These are phyloP conservation scores for Crucibulum cyathiforme DNA, from an alignment of 1,284 basidiomycete genomes.

Conservation along the genomic window DNA sequence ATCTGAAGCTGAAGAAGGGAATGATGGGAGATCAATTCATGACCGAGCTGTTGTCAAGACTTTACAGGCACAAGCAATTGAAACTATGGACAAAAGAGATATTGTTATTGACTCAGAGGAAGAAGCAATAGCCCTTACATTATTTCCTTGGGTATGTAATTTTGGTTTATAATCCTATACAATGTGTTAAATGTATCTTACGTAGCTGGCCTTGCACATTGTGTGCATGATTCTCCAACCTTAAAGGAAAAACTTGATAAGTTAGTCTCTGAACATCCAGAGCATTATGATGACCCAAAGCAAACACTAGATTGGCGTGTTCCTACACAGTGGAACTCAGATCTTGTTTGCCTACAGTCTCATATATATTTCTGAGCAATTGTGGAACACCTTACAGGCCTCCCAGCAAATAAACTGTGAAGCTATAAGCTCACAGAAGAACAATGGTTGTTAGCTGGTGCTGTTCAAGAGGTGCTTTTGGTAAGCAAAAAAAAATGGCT, in stretches of 20 bases:
- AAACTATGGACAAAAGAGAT: neutral
- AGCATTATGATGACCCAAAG: conserved; percentile 1
- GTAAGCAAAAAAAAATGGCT: neutral
- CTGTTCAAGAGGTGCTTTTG: neutral
- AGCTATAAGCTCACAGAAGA: neutral
- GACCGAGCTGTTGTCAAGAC: too few relatives aligned
- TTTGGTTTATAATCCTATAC: neutral
- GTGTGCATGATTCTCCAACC: conserved; percentile 15
- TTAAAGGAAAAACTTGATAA: conserved; percentile 19
- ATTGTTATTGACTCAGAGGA: neutral
- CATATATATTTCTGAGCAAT: neutral
- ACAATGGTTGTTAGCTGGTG: neutral
- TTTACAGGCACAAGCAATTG: too few relatives aligned
- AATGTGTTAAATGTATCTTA: neutral
- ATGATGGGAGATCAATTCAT: too few relatives aligned
- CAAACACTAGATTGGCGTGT: conserved; percentile 6
- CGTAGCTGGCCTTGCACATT: conserved; percentile 18
- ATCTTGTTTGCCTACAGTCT: conserved; percentile 3
- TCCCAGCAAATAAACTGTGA: neutral
- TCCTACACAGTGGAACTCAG: conserved; percentile 14
- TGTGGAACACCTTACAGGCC: neutral
- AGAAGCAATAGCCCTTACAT: neutral
- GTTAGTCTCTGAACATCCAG: conserved; percentile 6
- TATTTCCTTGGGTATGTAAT: neutral
- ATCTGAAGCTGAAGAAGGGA: too few relatives aligned